phyloP scores from a whole-genome alignment of 345 rosid genomes.

The Gossypium stocksii region DNA sequence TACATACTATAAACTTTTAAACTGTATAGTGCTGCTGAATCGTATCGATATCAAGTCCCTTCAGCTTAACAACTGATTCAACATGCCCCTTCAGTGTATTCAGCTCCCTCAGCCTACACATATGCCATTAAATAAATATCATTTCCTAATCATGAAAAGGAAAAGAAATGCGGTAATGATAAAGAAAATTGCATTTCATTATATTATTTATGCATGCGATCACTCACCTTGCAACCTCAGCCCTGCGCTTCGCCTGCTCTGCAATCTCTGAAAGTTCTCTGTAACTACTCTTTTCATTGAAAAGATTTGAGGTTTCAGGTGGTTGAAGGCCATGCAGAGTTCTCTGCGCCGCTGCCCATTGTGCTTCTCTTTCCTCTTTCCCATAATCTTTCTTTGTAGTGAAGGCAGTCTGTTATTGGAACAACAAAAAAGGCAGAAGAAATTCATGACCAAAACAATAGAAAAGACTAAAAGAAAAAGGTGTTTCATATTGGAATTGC shows the following conservation, averaged over 20 bases:
- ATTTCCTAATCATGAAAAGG: background rate
- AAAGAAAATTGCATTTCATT: background rate
- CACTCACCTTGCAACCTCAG: slow-evolving; percentile 89
- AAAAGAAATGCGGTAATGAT: background rate
- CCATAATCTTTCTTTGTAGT: slow-evolving; percentile 92
- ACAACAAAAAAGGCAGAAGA: background rate
- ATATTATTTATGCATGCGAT: background rate
- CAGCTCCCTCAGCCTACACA: slow-evolving; percentile 66
- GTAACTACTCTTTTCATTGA: slow-evolving; percentile 57
- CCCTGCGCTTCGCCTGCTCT: slow-evolving; percentile 93
- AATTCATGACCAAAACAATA: background rate
- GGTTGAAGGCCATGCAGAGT: slow-evolving; percentile 93
- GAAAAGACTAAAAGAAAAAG: too few species aligned
- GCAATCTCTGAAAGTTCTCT: slow-evolving; percentile 92
- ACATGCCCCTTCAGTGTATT: slow-evolving; percentile 75
- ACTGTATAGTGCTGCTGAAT: slow-evolving; percentile 83
- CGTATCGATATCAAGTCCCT: slow-evolving; percentile 78
- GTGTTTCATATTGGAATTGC: background rate
- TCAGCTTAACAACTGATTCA: slow-evolving; percentile 79
- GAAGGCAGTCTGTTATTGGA: slow-evolving; percentile 59
- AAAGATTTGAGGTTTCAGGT: slow-evolving; percentile 40
- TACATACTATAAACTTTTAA: slow-evolving; percentile 1
- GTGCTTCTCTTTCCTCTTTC: slow-evolving; percentile 88
- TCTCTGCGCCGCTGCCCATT: slow-evolving; percentile 91
- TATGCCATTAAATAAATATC: background rate